phyloP scores from a whole-genome alignment of 1,139 yeast species.

The Wickerhamomyces sp. region DNA sequence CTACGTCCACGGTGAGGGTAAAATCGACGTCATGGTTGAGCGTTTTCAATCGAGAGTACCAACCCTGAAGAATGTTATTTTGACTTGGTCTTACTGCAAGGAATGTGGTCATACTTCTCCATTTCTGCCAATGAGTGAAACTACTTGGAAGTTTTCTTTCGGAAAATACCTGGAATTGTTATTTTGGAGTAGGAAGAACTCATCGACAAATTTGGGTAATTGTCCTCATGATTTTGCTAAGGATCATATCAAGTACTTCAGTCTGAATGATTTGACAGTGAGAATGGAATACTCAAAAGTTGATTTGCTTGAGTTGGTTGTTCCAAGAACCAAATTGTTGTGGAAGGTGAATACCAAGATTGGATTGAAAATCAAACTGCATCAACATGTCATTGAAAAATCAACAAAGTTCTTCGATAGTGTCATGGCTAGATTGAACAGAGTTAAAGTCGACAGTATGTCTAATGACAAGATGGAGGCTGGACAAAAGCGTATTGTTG shows the following conservation, averaged over 20 bases:
- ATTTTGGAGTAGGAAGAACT: constrained; percentile 61
- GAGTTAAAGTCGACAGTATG: constrained; percentile 76
- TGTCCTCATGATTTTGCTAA: constrained; percentile 79
- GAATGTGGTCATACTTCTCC: constrained; percentile 75
- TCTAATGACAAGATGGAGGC: constrained; percentile 67
- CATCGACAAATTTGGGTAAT: constrained; percentile 42
- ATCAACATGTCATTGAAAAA: constrained; percentile 47
- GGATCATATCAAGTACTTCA: constrained; percentile 80
- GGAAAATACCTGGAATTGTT: constrained; percentile 87
- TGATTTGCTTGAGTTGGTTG: constrained; percentile 70
- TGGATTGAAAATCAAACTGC: constrained; percentile 60
- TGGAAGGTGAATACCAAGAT: constrained; percentile 76
- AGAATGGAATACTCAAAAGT: constrained; percentile 72
- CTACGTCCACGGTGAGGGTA: constrained; percentile 86
- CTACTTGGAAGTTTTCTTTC: constrained; percentile 84
- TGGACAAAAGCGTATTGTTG: constrained; percentile 55
- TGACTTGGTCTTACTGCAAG: constrained; percentile 92
- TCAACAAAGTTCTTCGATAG: constrained; percentile 64
- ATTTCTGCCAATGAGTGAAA: constrained; percentile 78
- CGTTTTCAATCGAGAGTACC: constrained; percentile 50
- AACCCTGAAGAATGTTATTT: constrained; percentile 59
- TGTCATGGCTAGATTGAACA: constrained; percentile 61
- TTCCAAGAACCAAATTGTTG: constrained; percentile 66
- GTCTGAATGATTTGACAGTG: constrained; percentile 74
- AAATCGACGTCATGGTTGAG: constrained; percentile 73